Conservation (phyloP, 2,329 filamentous ascomycete genomes). For the Emericellopsis cladophorae region DNA sequence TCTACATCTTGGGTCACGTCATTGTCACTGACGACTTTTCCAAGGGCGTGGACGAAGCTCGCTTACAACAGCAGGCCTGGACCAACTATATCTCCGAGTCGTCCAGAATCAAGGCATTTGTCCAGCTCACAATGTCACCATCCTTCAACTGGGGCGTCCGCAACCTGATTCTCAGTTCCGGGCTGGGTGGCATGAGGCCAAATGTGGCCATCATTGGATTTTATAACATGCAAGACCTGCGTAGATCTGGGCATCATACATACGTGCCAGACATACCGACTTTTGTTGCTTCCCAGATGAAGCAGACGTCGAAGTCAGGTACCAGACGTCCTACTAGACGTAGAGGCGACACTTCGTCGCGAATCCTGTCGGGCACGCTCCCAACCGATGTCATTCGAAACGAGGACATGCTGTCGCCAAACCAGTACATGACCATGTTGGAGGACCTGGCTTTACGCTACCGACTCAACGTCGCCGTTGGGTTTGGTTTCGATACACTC, state of each 20-base stretch:
- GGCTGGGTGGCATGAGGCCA: conserved; percentile 76
- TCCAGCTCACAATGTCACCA: conserved; percentile 75
- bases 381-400: conserved; percentile 59
- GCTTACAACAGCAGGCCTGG: conserved; percentile 71
- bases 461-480: conserved; percentile 74
- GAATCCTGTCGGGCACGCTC: conserved; percentile 42
- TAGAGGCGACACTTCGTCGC: conserved; percentile 41
- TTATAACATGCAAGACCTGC: conserved; percentile 68
- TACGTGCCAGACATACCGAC: conserved; percentile 39
- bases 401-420: conserved; percentile 55
- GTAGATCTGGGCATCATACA: conserved; percentile 42
- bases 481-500: conserved; percentile 65
- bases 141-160: conserved; percentile 74
- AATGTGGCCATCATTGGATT: conserved; percentile 77
- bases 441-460: conserved; percentile 70
- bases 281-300: conserved; percentile 20
- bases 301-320: conserved; percentile 14
- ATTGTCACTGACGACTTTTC: conserved; percentile 78
- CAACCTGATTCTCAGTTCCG: conserved; percentile 70
- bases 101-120: conserved; percentile 78
- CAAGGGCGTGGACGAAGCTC: conserved; percentile 66
- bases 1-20: conserved; percentile 80
- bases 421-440: conserved; percentile 68
- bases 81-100: conserved; percentile 73
- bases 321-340: conserved; percentile 21